These are phyloP conservation scores for Cystofilobasidium macerans DNA, from an alignment of 768 basidiomycete species.

Conservation along the genomic window DNA sequence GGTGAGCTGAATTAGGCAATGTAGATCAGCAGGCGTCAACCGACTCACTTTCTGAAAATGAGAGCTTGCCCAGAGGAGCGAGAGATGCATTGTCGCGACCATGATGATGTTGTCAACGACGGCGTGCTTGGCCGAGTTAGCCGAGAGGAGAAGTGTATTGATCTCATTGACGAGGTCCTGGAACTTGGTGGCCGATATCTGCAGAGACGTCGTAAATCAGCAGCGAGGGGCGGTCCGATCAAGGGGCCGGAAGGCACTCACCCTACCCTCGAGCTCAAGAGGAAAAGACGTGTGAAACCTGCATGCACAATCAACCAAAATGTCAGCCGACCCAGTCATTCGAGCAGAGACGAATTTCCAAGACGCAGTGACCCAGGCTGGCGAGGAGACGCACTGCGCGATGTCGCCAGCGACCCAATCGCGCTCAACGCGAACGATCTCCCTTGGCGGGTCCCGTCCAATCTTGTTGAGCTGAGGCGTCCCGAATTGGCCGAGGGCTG, in stretches of 20 bases:
- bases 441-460: conserved; percentile 79
- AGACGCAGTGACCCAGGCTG: background rate
- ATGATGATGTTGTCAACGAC: conserved; percentile 69
- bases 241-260: conserved; percentile 41
- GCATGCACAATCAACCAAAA: background rate
- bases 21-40: no score
- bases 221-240: background rate
- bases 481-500: conserved; percentile 45
- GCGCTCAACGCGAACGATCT: conserved; percentile 79
- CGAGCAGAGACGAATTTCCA: background rate
- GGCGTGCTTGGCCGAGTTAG: conserved; percentile 63
- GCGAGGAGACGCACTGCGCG: conserved; percentile 46
- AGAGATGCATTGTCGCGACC: conserved; percentile 68
- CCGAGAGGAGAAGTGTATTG: conserved; percentile 76
- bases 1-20: no score
- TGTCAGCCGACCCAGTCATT: background rate
- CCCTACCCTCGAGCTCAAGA: conserved; percentile 83
- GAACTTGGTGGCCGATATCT: conserved; percentile 88
- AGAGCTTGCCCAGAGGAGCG: conserved; percentile 53
- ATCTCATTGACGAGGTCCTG: conserved; percentile 79
- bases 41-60: conserved; percentile 71
- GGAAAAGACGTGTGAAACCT: conserved; percentile 76
- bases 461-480: conserved; percentile 71
- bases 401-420: conserved; percentile 87
- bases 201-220: background rate